Evolutionary conservation across 2,329 filamentous ascomycete genomes (phyloP).

Genomic region (Colletotrichum tofieldiae): DNA sequence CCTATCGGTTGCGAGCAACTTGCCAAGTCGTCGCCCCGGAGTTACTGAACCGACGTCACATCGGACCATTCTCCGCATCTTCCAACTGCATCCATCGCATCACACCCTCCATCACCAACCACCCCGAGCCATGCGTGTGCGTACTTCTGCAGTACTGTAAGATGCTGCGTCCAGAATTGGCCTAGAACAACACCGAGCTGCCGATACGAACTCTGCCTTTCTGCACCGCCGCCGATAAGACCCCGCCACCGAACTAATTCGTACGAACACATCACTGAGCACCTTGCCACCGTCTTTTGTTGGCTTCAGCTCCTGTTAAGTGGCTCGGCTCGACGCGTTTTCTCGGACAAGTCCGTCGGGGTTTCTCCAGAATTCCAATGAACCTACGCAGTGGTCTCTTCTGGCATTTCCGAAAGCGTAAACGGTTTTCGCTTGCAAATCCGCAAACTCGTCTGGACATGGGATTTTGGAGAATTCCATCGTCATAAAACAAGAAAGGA

Average conservation of each 20-base stretch:
- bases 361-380: neutral
- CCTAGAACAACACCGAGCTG: conserved; percentile 13
- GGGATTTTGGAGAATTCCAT: conserved; percentile 19
- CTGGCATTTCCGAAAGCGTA: too few relatives aligned
- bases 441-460: conserved; percentile 2
- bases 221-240: conserved; percentile 4
- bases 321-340: conserved; percentile 1
- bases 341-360: neutral
- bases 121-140: conserved; percentile 14
- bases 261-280: conserved; percentile 18
- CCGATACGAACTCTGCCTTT: conserved; percentile 27
- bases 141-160: conserved; percentile 16
- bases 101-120: conserved; percentile 27
- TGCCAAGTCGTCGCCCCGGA: conserved; percentile 19
- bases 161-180: conserved; percentile 7
- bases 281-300: conserved; percentile 1
- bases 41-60: conserved; percentile 5
- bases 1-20: conserved; percentile 1
- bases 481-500: conserved; percentile 16
- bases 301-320: neutral
- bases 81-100: conserved; percentile 28
- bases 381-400: neutral
- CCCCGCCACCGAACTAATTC: conserved; percentile 27
- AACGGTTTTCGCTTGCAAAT: neutral
- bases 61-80: conserved; percentile 20